A percentile compares a stretch with the other conserved stretches of the same genome.
Evolutionary conservation across 345 rosid species (phyloP).

Genomic region (Excoecaria cochinchinensis): DNA sequence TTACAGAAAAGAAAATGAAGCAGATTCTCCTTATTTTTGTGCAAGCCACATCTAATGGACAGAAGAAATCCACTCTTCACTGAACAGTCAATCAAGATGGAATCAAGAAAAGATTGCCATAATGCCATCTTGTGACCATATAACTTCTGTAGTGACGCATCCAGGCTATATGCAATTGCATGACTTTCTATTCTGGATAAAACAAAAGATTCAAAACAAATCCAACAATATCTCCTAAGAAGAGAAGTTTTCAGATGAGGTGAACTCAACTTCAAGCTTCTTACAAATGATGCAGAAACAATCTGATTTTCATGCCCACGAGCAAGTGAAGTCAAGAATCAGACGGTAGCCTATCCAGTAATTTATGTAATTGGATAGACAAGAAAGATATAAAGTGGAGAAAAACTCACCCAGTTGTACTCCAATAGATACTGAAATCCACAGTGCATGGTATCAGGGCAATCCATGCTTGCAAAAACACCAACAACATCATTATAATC

Average conservation of each 20-base stretch:
- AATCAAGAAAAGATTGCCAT: background rate
- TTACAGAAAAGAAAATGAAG: background rate
- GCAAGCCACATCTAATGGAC: background rate
- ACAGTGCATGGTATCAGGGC: slow-evolving; percentile 62
- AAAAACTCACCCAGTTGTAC: slow-evolving; percentile 73
- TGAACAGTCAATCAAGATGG: background rate
- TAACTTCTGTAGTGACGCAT: background rate
- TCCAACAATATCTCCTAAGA: background rate
- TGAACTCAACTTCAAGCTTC: background rate
- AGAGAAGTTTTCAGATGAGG: background rate
- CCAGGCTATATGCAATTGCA: background rate
- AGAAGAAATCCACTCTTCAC: background rate
- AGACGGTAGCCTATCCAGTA: background rate
- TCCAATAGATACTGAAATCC: slow-evolving; percentile 87
- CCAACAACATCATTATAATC: slow-evolving; percentile 61
- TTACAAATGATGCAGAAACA: background rate
- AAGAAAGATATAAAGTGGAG: slow-evolving; percentile 4
- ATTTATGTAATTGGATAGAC: background rate
- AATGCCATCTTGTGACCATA: background rate
- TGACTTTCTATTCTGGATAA: background rate
- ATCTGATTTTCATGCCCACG: background rate
- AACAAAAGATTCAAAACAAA: background rate
- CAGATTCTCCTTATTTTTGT: background rate
- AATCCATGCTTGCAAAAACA: slow-evolving; percentile 82
- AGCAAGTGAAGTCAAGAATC: background rate